Evolutionary conservation across 441 rosid species (phyloP), one percentile per base, ranked within the genome.

Genomic region (Populus trichocarpa): DNA sequence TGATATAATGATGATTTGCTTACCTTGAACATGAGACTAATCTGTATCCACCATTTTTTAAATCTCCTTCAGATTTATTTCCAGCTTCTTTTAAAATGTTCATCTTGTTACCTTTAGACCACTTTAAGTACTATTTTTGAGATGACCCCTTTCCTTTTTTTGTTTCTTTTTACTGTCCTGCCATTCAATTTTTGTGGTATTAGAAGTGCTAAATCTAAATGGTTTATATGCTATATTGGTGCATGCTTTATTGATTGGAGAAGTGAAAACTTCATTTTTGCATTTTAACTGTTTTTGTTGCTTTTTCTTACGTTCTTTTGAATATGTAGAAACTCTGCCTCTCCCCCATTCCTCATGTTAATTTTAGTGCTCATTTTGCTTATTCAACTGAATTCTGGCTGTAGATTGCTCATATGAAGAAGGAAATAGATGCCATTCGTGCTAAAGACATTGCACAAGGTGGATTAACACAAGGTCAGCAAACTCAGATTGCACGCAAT

Each of bases 381-480:
- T 42, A 26, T 69, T n/a, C 50, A 20, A 40, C 63, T 66, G 66
- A 40, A 72, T 77, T 82, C 35, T 86, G 50, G 74, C 67, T 79
- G 42, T 83, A 96, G 99, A 94, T 96, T 88, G 95, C 95, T 79
- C 98, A 96, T 83, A 96, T 94, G 98, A 96, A 88, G 89, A 96
- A 90, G 85, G 99, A 96, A 87, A 87, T 96, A 84, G 92, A 93
- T 88, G 94, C 93, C 69, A 96, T 96, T 69, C 97, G 98, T 78
- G 98, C 89, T 72, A 96, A 96, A 89, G 99, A 96, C 85, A 96
- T 96, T 75, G 75, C 90, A 74, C 99, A 94, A 86, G 98, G 99
- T 79, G 99, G 98, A 75, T 81, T 96, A 83, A 96, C 98, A 8
- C 98, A 96, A 82, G 99, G 99, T 36, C 98, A 96, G 80, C 99